phyloP scores from a whole-genome alignment of 345 rosid genomes.

The Noccaea caerulescens region DNA sequence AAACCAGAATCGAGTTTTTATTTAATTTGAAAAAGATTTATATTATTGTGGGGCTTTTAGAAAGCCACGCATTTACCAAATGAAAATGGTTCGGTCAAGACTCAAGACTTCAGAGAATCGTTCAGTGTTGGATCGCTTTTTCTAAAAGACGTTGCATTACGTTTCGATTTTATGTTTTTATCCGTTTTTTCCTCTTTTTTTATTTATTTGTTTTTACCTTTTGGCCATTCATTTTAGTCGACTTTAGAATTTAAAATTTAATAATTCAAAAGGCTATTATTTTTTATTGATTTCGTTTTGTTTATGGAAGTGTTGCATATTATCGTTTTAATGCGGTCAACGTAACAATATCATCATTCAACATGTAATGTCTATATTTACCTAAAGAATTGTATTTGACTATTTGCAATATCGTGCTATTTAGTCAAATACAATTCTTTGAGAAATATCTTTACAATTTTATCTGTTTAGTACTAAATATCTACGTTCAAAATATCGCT shows the following conservation, averaged over 20 bases:
- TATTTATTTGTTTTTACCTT: background rate
- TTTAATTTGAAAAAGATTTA: background rate
- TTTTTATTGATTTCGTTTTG: background rate
- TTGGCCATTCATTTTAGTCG: background rate
- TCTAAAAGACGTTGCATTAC: background rate
- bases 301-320: slow-evolving; percentile 5
- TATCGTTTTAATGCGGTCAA: background rate
- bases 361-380: no score
- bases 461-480: background rate
- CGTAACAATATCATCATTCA: slow-evolving; percentile 1
- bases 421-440: no score
- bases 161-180: slow-evolving; percentile 17
- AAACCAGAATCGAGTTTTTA: background rate
- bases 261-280: background rate
- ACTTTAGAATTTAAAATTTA: background rate
- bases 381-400: no score
- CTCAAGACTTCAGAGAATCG: slow-evolving; percentile 21
- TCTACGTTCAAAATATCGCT: no score
- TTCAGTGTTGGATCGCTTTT: slow-evolving; percentile 34
- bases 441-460: background rate
- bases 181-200: background rate
- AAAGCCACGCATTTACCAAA: slow-evolving; percentile 34
- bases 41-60: slow-evolving; percentile 15
- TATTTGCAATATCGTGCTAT: no score
- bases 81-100: slow-evolving; percentile 16